A percentile compares a stretch with the other conserved stretches of the same genome.
These are phyloP conservation scores for Nicotiana knightiana DNA, from an alignment of 257 asterid genomes.

Conservation along the genomic window DNA sequence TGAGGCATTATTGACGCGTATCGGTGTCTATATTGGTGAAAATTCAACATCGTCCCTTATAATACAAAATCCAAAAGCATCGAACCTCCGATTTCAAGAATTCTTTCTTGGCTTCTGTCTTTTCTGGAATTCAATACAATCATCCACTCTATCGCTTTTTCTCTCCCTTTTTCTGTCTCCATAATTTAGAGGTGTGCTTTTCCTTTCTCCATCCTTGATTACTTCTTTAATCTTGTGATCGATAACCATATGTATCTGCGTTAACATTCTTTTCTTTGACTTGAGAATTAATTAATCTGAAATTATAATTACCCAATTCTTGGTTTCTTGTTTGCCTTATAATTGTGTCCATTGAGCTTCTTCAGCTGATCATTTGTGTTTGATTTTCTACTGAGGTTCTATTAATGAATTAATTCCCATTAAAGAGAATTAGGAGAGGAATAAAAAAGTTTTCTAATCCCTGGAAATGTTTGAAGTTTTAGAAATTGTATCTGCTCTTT, in stretches of 20 bases:
- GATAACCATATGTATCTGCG: neutral
- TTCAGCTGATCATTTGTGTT: neutral
- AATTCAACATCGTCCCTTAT: neutral
- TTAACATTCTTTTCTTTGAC: neutral
- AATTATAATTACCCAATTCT: neutral
- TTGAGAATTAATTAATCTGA: neutral
- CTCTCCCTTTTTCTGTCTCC: neutral
- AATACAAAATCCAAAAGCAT: neutral
- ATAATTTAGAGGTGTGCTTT: neutral
- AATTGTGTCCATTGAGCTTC: neutral
- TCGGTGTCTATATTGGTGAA: neutral
- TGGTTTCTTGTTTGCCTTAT: neutral
- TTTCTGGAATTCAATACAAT: neutral
- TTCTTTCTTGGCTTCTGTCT: neutral
- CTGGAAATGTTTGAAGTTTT: neutral
- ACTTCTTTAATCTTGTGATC: neutral
- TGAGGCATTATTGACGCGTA: neutral
- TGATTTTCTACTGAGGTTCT: neutral
- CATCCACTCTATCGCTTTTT: neutral
- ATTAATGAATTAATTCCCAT: neutral
- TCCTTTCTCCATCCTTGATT: neutral
- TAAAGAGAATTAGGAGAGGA: neutral
- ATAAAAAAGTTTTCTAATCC: neutral
- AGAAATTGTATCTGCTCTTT: neutral
- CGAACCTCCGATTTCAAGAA: neutral